These are phyloP conservation scores for Pseudodiploospora longispora DNA, from an alignment of 2,329 filamentous ascomycete species.

Conservation along the genomic window DNA sequence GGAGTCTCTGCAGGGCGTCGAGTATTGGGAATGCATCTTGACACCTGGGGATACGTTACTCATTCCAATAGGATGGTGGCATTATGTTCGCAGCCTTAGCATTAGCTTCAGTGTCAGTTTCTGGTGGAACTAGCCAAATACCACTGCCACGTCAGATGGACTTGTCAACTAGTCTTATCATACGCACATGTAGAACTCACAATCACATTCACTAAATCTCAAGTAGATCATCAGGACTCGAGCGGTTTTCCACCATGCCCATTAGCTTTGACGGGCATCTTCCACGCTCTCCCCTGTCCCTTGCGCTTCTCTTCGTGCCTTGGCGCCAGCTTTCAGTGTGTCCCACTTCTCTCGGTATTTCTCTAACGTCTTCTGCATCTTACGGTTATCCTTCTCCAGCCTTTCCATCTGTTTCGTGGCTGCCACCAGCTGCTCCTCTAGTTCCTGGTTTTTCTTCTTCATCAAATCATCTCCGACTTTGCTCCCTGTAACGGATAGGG, in stretches of 20 bases:
- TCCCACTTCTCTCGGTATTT: conserved; percentile 57
- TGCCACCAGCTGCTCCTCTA: conserved; percentile 57
- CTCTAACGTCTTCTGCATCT: conserved; percentile 46
- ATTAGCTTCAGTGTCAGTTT: conserved; percentile 93
- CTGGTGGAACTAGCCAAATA: conserved; percentile 64
- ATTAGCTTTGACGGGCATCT: conserved; percentile 16
- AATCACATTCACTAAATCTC: too few relatives aligned
- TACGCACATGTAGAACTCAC: too few relatives aligned
- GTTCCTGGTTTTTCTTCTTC: conserved; percentile 47
- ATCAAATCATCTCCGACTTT: conserved; percentile 29
- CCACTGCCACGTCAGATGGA: too few relatives aligned
- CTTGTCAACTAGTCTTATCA: too few relatives aligned
- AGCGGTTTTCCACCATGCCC: neutral
- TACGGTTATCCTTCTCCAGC: conserved; percentile 54
- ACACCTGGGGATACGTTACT: conserved; percentile 78
- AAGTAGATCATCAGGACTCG: too few relatives aligned
- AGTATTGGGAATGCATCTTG: conserved; percentile 70
- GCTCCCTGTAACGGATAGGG: conserved; percentile 22
- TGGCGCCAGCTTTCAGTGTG: conserved; percentile 51
- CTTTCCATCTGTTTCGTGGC: conserved; percentile 54
- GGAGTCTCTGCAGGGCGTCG: conserved; percentile 46
- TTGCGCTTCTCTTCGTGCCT: conserved; percentile 42
- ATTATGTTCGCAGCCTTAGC: conserved; percentile 81
- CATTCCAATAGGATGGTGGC: conserved; percentile 95
- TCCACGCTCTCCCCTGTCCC: conserved; percentile 26